Percentiles rank a stretch among this genome's conserved stretches.
Conservation (phyloP, 164 flowering plant species). For the Taxillus chinensis region DNA sequence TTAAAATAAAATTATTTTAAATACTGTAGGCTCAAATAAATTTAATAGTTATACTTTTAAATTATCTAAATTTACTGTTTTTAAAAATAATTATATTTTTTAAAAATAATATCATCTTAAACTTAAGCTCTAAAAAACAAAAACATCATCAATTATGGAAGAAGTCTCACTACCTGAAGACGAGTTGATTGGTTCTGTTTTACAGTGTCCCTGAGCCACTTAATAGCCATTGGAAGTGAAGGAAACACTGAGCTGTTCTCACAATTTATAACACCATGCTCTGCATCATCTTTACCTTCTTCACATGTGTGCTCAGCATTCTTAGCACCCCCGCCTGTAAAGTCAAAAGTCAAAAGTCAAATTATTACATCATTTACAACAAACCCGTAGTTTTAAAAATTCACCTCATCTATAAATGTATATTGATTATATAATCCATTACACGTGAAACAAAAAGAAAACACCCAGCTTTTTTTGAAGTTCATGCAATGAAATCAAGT, state of each 20-base stretch:
- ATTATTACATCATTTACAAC: not conserved
- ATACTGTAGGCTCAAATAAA: too few relatives aligned
- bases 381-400: not conserved
- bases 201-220: constrained; percentile 71
- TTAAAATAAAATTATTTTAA: too few relatives aligned
- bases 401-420: not conserved
- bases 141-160: too few relatives aligned
- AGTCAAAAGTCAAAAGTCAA: not conserved
- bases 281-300: constrained; percentile 28
- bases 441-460: not conserved
- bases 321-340: constrained; percentile 28
- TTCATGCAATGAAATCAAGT: too few relatives aligned
- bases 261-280: constrained; percentile 21
- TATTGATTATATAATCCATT: not conserved
- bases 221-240: constrained; percentile 70
- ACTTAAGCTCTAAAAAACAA: too few relatives aligned
- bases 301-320: constrained; percentile 20
- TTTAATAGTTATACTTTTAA: too few relatives aligned
- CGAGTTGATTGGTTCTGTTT: constrained; percentile 52
- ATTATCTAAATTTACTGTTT: too few relatives aligned
- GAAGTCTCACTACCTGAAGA: constrained; percentile 46
- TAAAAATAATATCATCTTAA: too few relatives aligned
- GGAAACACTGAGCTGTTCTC: constrained; percentile 56
- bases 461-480: too few relatives aligned
- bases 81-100: too few relatives aligned